A percentile compares a stretch with the other conserved stretches of the same genome.
These are phyloP conservation scores for Helminthosporium solani DNA, from an alignment of 2,329 filamentous ascomycete species.

Conservation along the genomic window DNA sequence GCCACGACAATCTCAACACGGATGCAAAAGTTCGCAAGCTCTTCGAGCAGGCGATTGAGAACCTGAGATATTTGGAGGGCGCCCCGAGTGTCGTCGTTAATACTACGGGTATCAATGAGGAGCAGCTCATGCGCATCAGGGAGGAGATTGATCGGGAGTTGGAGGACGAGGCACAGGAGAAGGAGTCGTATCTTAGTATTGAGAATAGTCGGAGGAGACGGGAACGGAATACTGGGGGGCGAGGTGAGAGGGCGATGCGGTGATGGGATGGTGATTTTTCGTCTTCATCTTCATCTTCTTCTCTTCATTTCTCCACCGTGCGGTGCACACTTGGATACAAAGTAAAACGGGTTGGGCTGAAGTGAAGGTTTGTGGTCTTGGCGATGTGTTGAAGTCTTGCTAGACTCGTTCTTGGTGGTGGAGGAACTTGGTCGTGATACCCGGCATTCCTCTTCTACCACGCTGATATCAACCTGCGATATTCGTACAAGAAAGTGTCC, in stretches of 20 bases:
- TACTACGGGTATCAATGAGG: slow-evolving; percentile 75
- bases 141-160: slow-evolving; percentile 68
- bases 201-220: slow-evolving; percentile 43
- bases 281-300: neutral
- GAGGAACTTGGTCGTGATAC: no score
- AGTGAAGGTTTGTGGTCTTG: no score
- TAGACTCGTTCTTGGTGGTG: no score
- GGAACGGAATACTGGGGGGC: slow-evolving; percentile 49
- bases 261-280: slow-evolving; percentile 3
- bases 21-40: slow-evolving; percentile 74
- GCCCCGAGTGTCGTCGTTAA: slow-evolving; percentile 77
- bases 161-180: slow-evolving; percentile 64
- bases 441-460: no score
- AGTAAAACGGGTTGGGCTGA: no score
- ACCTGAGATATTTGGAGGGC: slow-evolving; percentile 79
- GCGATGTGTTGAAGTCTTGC: no score
- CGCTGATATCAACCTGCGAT: no score
- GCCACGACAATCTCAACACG: slow-evolving; percentile 75
- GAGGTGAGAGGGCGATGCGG: slow-evolving; percentile 42
- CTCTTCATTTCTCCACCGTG: no score
- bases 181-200: slow-evolving; percentile 60
- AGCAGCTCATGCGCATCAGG: slow-evolving; percentile 56
- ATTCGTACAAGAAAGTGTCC: no score
- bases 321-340: no score
- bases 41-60: slow-evolving; percentile 76